Evolutionary conservation across 495 filamentous ascomycete genomes (phyloP).

Genomic region (Podospora pseudocomata): DNA sequence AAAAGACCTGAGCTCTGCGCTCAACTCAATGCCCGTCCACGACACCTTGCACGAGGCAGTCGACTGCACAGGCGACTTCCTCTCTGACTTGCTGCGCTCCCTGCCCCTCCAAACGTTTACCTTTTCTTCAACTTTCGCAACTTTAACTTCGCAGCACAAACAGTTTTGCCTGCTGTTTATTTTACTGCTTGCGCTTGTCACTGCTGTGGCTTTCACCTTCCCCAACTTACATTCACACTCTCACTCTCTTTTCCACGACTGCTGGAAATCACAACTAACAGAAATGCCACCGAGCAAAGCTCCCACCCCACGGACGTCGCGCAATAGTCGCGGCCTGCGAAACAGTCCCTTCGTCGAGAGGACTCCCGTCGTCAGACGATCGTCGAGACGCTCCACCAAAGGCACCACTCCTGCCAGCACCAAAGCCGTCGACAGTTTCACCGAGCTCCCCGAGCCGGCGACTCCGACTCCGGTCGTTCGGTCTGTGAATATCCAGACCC

Average conservation of each 20-base stretch:
- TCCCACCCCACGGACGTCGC: constrained; percentile 26
- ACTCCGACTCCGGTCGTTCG: not conserved
- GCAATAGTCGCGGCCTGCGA: constrained; percentile 29
- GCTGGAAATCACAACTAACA: constrained; percentile 15
- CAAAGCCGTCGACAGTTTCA: not conserved
- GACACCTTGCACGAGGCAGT: not conserved
- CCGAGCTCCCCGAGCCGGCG: not conserved
- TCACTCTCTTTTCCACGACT: not conserved
- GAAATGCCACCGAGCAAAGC: constrained; percentile 20
- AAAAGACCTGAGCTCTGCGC: not conserved
- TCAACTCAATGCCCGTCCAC: not conserved
- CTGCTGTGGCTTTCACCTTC: not conserved
- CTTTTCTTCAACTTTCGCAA: not conserved
- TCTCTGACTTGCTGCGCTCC: not conserved
- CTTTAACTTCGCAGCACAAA: not conserved
- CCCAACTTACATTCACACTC: not conserved
- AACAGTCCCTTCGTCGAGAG: constrained; percentile 2
- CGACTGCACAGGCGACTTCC: not conserved
- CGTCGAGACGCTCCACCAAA: not conserved
- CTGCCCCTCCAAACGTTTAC: not conserved
- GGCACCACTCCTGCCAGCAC: not conserved
- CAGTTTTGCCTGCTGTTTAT: not conserved
- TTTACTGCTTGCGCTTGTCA: not conserved
- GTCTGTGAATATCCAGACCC: not conserved
- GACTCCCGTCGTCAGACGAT: not conserved